phyloP scores from a whole-genome alignment of 2,329 filamentous ascomycete genomes.

The Mollisiaceae sp. region DNA sequence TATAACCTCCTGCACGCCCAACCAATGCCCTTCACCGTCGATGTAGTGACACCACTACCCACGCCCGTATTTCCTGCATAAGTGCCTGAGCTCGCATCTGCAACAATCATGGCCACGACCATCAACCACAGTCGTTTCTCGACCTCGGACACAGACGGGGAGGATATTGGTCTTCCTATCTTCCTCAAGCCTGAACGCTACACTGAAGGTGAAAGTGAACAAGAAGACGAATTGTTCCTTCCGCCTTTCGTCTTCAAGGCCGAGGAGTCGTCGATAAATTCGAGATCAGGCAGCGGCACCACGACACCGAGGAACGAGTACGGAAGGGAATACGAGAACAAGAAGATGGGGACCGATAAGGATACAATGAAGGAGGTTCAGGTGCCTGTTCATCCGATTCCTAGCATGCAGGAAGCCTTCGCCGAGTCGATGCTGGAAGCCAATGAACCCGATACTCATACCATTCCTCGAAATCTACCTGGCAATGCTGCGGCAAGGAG shows the following conservation, averaged over 20 bases:
- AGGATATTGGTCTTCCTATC: constrained; percentile 29
- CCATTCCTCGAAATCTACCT: constrained; percentile 58
- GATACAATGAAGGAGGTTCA: constrained; percentile 39
- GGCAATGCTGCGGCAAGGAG: constrained; percentile 66
- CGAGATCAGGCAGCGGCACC: constrained; percentile 13
- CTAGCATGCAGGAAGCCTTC: constrained; percentile 80
- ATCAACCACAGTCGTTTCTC: constrained; percentile 5
- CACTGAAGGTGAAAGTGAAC: constrained; percentile 13
- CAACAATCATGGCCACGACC: constrained; percentile 5
- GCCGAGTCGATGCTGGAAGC: constrained; percentile 81
- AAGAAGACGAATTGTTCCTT: neutral
- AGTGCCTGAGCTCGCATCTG: constrained; percentile 13
- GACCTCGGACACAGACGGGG: constrained; percentile 19
- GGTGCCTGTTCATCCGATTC: constrained; percentile 70
- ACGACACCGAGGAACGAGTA: constrained; percentile 22
- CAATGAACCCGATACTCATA: constrained; percentile 52
- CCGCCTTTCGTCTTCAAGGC: neutral
- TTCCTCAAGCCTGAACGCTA: constrained; percentile 30
- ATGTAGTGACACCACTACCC: constrained; percentile 20
- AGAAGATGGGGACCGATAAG: neutral
- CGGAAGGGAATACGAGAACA: neutral
- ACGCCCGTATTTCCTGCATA: constrained; percentile 15
- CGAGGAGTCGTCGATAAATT: neutral
- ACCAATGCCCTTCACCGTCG: constrained; percentile 18
- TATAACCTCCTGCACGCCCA: neutral